A percentile compares a stretch with the other conserved stretches of the same genome.
phyloP scores from a whole-genome alignment of 345 rosid genomes.

The Citrus trifoliata region DNA sequence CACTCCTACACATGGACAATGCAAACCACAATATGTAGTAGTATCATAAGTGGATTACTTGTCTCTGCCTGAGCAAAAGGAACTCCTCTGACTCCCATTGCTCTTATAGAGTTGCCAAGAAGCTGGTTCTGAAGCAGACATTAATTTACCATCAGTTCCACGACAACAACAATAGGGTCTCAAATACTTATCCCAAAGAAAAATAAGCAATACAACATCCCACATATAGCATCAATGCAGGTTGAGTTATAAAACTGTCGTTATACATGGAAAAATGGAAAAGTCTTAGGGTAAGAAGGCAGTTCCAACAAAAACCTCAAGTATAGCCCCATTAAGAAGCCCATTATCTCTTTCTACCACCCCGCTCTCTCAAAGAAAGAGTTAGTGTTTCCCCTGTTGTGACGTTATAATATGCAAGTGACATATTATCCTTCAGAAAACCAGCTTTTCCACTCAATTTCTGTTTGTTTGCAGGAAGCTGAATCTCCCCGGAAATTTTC shows the following conservation, averaged over 20 bases:
- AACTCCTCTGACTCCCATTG: conserved; percentile 5
- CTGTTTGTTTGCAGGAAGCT: conserved; percentile 63
- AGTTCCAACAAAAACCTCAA: conserved; percentile 20
- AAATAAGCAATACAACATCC: conserved; percentile 21
- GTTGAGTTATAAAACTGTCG: background rate
- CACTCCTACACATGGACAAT: background rate
- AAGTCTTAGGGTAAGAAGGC: background rate
- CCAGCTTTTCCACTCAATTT: conserved; percentile 64
- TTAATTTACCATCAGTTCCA: conserved; percentile 23
- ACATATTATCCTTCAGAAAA: conserved; percentile 59
- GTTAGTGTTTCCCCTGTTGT: conserved; percentile 42
- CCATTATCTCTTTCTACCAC: conserved; percentile 59
- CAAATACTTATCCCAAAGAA: background rate
- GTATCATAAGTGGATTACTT: conserved; percentile 3
- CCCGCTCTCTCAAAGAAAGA: conserved; percentile 58
- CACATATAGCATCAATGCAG: background rate
- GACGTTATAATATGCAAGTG: conserved; percentile 51
- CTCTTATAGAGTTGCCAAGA: conserved; percentile 14
- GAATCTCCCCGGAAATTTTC: conserved; percentile 64
- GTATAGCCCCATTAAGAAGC: background rate
- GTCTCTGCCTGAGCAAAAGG: conserved; percentile 1
- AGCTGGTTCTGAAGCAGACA: conserved; percentile 26
- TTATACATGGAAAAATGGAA: conserved; percentile 1
- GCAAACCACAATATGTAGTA: background rate
- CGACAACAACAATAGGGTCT: background rate